phyloP scores from a whole-genome alignment of 1,284 basidiomycete species.

The Ceratorhiza oryzae-sativae region DNA sequence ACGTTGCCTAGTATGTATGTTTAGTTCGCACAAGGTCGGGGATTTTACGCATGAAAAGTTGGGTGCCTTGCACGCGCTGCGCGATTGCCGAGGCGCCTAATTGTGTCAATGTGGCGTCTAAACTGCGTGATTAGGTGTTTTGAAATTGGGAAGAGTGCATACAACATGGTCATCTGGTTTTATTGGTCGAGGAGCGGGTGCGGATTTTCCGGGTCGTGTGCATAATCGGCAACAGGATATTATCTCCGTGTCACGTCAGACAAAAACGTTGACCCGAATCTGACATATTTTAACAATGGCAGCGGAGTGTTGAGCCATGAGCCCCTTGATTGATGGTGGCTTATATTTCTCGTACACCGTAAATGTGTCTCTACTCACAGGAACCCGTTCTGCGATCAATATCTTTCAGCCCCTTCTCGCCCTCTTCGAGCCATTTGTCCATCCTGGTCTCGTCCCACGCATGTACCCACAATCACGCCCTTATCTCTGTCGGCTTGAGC shows the following conservation, averaged over 20 bases:
- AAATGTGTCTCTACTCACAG: not conserved
- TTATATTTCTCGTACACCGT: not conserved
- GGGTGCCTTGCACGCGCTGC: not conserved
- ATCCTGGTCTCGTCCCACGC: not conserved
- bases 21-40: too few species aligned
- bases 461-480: not conserved
- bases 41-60: too few species aligned
- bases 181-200: too few species aligned
- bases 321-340: slow-evolving; percentile 14
- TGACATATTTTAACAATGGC: not conserved
- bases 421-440: too few species aligned
- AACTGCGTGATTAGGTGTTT: not conserved
- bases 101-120: not conserved
- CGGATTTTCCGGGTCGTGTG: not conserved
- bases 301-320: not conserved
- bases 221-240: not conserved
- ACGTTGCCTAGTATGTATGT: not conserved
- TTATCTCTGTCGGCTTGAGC: not conserved
- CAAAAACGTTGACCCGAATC: not conserved
- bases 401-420: not conserved
- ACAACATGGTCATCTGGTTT: not conserved
- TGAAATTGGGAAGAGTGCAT: not conserved
- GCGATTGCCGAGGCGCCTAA: not conserved
- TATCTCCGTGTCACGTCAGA: not conserved
- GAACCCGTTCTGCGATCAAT: not conserved